A percentile compares a stretch with the other conserved stretches of the same genome.
Evolutionary conservation across 1,284 basidiomycete species (phyloP).

Genomic region (Sanghuangporus sanghuang): DNA sequence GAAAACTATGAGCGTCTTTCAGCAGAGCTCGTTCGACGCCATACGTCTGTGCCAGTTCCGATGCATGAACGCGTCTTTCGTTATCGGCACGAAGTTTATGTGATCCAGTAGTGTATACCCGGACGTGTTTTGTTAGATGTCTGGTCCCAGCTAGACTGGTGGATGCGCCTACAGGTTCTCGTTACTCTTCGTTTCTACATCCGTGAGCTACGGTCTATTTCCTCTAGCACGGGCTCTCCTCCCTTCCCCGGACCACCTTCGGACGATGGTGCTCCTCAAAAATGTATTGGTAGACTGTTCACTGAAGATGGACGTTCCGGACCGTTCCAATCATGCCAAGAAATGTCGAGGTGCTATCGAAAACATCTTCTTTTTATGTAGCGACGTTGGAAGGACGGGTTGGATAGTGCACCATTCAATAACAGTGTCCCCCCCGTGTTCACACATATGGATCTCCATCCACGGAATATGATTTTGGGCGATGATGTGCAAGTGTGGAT

Average conservation of each 20-base stretch:
- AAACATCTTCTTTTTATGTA: not conserved
- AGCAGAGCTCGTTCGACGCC: not conserved
- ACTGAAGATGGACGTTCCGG: not conserved
- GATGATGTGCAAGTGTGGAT: conserved; percentile 26
- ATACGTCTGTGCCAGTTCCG: not conserved
- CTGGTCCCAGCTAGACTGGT: too few relatives aligned
- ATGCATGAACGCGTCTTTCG: not conserved
- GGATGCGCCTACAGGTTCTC: too few relatives aligned
- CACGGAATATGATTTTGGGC: conserved; percentile 25
- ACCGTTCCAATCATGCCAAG: not conserved
- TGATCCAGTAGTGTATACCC: not conserved
- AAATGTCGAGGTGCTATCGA: not conserved
- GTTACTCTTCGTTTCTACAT: not conserved
- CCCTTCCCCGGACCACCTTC: not conserved
- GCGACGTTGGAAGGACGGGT: not conserved
- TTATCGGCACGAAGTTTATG: not conserved
- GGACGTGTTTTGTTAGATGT: too few relatives aligned
- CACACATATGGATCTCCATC: conserved; percentile 25
- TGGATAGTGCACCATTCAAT: conserved; percentile 19
- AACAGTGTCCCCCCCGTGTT: conserved; percentile 26
- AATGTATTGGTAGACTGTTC: not conserved
- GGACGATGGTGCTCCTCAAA: not conserved
- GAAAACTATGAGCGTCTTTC: not conserved
- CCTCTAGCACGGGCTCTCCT: not conserved
- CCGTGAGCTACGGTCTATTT: not conserved